Conservation (phyloP, 805 yeast genomes). For the Nakazawaea laoshanensis region DNA sequence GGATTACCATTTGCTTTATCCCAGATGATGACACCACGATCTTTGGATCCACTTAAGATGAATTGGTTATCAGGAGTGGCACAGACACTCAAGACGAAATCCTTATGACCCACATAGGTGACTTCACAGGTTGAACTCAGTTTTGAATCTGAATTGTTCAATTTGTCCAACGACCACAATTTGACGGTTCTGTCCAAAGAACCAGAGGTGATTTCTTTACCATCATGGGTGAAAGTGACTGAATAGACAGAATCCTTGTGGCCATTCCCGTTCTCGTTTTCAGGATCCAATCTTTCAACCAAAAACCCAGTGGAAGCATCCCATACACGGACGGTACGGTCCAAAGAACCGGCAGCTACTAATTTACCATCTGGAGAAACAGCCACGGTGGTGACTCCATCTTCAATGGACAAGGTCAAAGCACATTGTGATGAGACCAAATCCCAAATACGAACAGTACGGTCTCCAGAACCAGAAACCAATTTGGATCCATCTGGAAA, state of each 20-base stretch:
- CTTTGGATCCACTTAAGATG: conserved; percentile 90
- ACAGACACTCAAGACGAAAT: conserved; percentile 89
- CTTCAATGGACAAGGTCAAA: conserved; percentile 84
- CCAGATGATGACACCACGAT: conserved; percentile 96
- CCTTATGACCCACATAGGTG: conserved; percentile 93
- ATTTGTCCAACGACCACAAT: conserved; percentile 81
- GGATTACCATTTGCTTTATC: conserved; percentile 89
- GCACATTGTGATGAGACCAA: conserved; percentile 83
- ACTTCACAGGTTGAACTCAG: conserved; percentile 65
- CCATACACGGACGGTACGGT: conserved; percentile 95
- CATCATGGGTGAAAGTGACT: conserved; percentile 87
- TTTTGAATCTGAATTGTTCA: conserved; percentile 25
- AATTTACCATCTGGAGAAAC: conserved; percentile 91
- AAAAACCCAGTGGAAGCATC: conserved; percentile 87
- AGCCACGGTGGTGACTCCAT: conserved; percentile 97
- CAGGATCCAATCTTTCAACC: conserved; percentile 87
- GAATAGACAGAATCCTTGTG: conserved; percentile 95
- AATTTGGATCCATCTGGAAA: conserved; percentile 90
- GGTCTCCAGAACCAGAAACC: conserved; percentile 94
- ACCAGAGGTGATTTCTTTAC: conserved; percentile 88
- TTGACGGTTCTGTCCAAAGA: conserved; percentile 94
- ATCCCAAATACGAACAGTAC: conserved; percentile 96
- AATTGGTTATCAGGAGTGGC: conserved; percentile 89
- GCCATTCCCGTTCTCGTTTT: conserved; percentile 82
- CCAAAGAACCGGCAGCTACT: conserved; percentile 95